Percentiles rank a stretch among this genome's conserved stretches.
Conservation (phyloP, 306 rosid species). For the Prunus mira region DNA sequence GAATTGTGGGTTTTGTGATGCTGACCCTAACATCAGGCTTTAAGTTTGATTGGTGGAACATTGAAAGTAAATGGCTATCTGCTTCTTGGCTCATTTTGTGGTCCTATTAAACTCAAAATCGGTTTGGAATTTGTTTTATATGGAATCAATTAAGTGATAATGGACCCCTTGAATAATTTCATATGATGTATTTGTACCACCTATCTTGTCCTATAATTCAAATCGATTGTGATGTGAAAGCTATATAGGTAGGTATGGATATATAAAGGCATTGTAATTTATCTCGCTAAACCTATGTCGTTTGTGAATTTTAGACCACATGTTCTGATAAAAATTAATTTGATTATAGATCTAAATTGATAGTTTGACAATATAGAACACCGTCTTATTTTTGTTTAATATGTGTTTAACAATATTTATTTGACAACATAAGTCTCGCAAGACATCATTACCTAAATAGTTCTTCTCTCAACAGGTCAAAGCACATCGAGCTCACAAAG, state of each 20-base stretch:
- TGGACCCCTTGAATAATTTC: not conserved
- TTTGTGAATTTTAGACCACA: too few species aligned
- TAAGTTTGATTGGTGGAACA: not conserved
- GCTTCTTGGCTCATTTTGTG: not conserved
- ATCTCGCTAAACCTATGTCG: too few species aligned
- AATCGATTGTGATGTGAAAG: not conserved
- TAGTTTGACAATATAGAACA: not conserved
- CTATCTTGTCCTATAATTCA: not conserved
- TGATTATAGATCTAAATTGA: not conserved
- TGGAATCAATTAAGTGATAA: not conserved
- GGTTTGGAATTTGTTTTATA: not conserved
- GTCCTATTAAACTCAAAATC: not conserved
- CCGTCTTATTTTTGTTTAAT: too few species aligned
- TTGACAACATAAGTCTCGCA: too few species aligned
- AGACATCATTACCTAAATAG: too few species aligned
- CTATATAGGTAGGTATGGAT: not conserved
- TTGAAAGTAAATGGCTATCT: not conserved
- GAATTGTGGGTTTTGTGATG: not conserved
- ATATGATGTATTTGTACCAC: not conserved
- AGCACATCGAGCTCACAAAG: not conserved
- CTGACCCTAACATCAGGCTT: not conserved
- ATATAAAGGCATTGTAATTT: too few species aligned
- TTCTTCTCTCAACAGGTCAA: conserved; percentile 34
- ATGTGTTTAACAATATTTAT: too few species aligned
- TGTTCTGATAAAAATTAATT: too few species aligned